Percentiles rank a stretch among this genome's conserved stretches.
Conservation (phyloP, 1,139 yeast genomes). For the Keqinozyma sinolaborantium region DNA sequence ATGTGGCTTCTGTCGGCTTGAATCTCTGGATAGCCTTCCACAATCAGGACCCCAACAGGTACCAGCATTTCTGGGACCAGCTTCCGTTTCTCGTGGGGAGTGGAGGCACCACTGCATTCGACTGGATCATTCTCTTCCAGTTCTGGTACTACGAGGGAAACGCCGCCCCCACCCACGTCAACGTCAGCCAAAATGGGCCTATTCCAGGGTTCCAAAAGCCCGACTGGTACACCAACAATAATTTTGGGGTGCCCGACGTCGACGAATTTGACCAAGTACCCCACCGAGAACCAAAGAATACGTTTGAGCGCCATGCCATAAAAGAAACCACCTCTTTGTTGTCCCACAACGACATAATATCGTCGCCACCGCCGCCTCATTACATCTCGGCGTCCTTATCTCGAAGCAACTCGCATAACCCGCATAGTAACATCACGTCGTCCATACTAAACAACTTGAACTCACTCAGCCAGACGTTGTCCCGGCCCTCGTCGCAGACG, state of each 20-base stretch:
- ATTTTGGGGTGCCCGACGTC: conserved; percentile 5
- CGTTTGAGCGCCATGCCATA: neutral
- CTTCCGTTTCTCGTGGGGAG: conserved; percentile 37
- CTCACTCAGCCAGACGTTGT: neutral
- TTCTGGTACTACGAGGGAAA: conserved; percentile 21
- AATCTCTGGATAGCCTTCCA: conserved; percentile 22
- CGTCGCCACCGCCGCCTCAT: conserved; percentile 24
- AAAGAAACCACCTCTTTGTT: conserved; percentile 9
- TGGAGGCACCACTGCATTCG: conserved; percentile 34
- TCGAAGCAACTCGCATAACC: neutral
- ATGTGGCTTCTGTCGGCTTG: conserved; percentile 27
- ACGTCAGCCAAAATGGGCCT: neutral
- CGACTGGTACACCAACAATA: conserved; percentile 34
- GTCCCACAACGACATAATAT: conserved; percentile 1
- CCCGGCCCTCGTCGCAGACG: neutral
- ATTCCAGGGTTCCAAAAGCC: conserved; percentile 27
- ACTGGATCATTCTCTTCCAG: conserved; percentile 29
- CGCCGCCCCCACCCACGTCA: neutral
- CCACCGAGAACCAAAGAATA: conserved; percentile 4
- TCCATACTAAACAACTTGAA: neutral
- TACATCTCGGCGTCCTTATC: conserved; percentile 17
- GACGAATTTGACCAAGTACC: conserved; percentile 7
- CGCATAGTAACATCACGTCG: neutral
- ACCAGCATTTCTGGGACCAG: conserved; percentile 18
- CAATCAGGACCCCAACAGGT: conserved; percentile 5